These are phyloP conservation scores for Mytilinidion resinicola DNA, from an alignment of 495 filamentous ascomycete species.

Conservation along the genomic window DNA sequence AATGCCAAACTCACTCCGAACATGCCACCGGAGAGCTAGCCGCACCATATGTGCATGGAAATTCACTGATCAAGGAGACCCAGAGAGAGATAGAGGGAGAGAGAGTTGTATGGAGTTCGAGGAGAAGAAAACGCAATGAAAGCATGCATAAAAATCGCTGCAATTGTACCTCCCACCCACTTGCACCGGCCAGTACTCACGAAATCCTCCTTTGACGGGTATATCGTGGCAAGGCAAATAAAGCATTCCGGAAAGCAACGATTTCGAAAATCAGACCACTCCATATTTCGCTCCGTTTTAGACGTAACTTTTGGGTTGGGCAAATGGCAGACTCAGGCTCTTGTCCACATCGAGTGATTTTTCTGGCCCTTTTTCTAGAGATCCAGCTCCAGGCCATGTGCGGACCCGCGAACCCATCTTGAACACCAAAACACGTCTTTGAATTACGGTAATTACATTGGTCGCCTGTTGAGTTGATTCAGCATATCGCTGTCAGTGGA, in stretches of 20 bases:
- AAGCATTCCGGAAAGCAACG: too few species aligned
- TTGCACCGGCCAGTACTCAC: neutral
- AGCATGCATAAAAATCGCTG: slow-evolving; percentile 4
- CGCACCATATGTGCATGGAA: neutral
- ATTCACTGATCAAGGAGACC: neutral
- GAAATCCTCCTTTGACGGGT: neutral
- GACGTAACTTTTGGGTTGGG: too few species aligned
- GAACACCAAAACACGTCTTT: neutral
- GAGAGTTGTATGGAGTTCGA: neutral
- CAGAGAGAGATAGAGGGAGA: neutral
- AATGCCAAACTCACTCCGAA: neutral
- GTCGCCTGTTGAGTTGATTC: slow-evolving; percentile 26
- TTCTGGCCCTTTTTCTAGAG: neutral
- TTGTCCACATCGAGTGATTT: too few species aligned
- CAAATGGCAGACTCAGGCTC: too few species aligned
- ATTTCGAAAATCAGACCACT: too few species aligned
- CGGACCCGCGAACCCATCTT: neutral
- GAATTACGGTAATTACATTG: slow-evolving; percentile 4
- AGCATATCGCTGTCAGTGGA: slow-evolving; percentile 31
- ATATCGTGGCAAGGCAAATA: neutral
- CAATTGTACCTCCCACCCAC: slow-evolving; percentile 1
- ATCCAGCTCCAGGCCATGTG: neutral
- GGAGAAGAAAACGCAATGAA: neutral
- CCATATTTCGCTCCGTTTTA: too few species aligned
- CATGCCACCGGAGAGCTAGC: neutral